These are phyloP conservation scores for Cladophialophora exuberans DNA, from an alignment of 2,329 filamentous ascomycete genomes.

Conservation along the genomic window DNA sequence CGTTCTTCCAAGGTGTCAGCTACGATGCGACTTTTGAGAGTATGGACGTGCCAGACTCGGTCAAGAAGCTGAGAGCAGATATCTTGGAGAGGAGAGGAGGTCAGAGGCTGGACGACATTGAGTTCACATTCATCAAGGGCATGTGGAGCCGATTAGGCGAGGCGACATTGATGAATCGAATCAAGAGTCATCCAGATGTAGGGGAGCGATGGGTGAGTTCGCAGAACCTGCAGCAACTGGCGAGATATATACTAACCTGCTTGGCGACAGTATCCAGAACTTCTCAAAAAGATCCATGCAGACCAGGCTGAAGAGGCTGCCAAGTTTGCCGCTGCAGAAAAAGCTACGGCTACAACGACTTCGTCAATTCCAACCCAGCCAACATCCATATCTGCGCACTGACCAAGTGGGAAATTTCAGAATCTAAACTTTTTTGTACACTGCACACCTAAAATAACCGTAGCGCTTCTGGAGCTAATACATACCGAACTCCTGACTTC, in stretches of 20 bases:
- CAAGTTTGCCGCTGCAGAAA: slow-evolving; percentile 20
- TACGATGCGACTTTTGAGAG: slow-evolving; percentile 79
- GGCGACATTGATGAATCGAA: slow-evolving; percentile 79
- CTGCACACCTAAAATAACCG: too few relatives aligned
- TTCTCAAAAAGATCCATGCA: slow-evolving; percentile 57
- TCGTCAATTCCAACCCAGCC: slow-evolving; percentile 17
- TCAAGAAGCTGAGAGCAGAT: slow-evolving; percentile 63
- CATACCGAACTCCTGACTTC: neutral
- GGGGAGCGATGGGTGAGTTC: slow-evolving; percentile 67
- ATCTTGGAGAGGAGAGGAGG: slow-evolving; percentile 56
- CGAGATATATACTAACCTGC: neutral
- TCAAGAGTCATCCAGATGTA: slow-evolving; percentile 87
- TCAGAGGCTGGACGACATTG: slow-evolving; percentile 53
- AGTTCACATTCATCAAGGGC: slow-evolving; percentile 81
- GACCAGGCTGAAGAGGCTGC: slow-evolving; percentile 53
- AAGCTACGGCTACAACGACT: slow-evolving; percentile 13
- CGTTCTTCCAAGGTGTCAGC: slow-evolving; percentile 86
- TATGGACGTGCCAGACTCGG: slow-evolving; percentile 68
- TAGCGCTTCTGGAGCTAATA: too few relatives aligned
- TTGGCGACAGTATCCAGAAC: slow-evolving; percentile 61
- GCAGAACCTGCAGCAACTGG: neutral
- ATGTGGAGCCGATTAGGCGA: slow-evolving; percentile 72
- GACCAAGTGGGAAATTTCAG: neutral
- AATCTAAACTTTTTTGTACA: too few relatives aligned
- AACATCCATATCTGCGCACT: slow-evolving; percentile 24